Conservation (phyloP, 106 monocot genomes). For the Acanthochlamys bracteata region DNA sequence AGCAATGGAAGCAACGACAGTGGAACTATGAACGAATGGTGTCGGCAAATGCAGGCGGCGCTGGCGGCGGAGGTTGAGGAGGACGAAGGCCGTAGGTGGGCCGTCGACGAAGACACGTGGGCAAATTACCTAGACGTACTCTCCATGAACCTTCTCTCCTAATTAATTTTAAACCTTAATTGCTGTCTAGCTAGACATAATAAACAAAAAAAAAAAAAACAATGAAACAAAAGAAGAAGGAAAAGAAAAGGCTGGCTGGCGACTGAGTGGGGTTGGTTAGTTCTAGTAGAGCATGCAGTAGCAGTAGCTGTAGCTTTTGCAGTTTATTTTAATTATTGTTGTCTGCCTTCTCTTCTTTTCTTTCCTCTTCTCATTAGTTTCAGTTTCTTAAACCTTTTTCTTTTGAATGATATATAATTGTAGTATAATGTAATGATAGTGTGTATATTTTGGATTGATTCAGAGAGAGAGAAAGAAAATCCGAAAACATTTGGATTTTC, state of each 20-base stretch:
- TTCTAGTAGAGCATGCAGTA: background rate
- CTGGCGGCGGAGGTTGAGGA: slow-evolving; percentile 11
- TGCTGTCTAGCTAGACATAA: background rate
- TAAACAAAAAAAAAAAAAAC: background rate
- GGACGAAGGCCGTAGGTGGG: background rate
- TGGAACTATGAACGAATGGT: slow-evolving; percentile 10
- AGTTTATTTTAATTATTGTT: too few relatives aligned
- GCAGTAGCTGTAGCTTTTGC: background rate
- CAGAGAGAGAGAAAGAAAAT: too few relatives aligned
- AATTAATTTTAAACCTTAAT: background rate
- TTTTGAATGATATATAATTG: background rate
- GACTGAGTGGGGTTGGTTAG: background rate
- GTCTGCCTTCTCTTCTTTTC: too few relatives aligned
- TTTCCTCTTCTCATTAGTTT: too few relatives aligned
- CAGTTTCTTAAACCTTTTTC: background rate
- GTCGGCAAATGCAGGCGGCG: slow-evolving; percentile 15
- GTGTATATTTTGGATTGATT: too few relatives aligned
- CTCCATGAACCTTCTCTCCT: slow-evolving; percentile 19
- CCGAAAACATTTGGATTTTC: too few relatives aligned
- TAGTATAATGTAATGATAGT: too few relatives aligned
- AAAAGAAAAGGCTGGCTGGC: background rate
- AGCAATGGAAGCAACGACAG: background rate
- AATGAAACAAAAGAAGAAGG: background rate
- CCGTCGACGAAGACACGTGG: slow-evolving; percentile 27
- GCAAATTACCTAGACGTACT: slow-evolving; percentile 18